Evolutionary conservation across 352 stramenopile genomes (phyloP), one percentile per base, ranked within the genome.

Genomic region (Phytophthora litchii): DNA sequence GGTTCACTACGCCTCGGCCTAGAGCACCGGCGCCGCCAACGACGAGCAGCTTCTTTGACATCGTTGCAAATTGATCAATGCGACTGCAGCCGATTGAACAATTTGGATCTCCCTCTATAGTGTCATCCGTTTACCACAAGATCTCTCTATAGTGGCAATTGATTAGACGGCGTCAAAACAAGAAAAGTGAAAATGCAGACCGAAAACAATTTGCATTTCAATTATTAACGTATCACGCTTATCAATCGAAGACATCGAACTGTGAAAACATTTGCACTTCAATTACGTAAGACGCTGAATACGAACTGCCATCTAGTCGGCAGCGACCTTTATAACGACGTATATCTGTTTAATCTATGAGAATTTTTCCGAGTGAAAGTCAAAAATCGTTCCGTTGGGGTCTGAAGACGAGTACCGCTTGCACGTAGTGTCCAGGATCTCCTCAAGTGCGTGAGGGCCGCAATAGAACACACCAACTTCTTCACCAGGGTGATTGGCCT

Each of bases 391-490:
- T 51, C 83, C 83, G 17, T 78, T 72, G 4, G 61, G 53, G 17
- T 64, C 50, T 11, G 59, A 76, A 16, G 80, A 88, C 55, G 82
- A 89, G 52, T 88, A 87, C 46, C 83, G 74, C 41, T 78, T 75
- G 69, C 82, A 91, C 66, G 78, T 85, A 31, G 81, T 83, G 42
- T 74, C 72, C 19, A 96, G 56, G 32, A 88, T 82, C 59, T 88
- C 78, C 58, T 92, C 84, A n/a, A 96, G 76, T 3, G 67, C 72
- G 47, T 92, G 82, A 17, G 86, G 84, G 3, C 88, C 88, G 38
- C 88, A 95, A 64, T 93, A 89, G 60, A 96, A 96, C 11, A 96
- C 84, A n/a, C 86, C 86, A 16, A 92, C 87, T 52, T 93, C 81
- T 36, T 92, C 76, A 16, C 77, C 67, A 16, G 69, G 75, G 53